Percentiles rank a stretch among this genome's conserved stretches.
phyloP scores from a whole-genome alignment of 2,329 filamentous ascomycete species.

The Alternaria sp. region DNA sequence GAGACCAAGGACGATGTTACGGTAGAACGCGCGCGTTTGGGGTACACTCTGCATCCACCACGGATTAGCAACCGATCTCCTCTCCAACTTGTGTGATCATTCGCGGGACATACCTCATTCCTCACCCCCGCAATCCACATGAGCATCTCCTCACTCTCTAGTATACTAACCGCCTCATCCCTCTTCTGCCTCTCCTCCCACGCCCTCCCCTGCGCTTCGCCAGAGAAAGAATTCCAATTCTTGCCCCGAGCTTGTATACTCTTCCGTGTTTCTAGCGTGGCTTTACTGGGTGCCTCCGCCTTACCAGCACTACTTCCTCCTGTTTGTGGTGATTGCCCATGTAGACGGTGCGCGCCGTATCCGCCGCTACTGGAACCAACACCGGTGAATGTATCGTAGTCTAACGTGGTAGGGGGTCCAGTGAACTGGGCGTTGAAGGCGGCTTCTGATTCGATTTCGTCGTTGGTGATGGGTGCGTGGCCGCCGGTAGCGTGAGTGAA shows the following conservation, averaged over 20 bases:
- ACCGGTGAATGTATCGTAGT: neutral
- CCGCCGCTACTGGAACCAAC: neutral
- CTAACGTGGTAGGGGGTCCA: neutral
- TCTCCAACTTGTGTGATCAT: neutral
- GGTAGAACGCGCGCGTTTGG: constrained; percentile 40
- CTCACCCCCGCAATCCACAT: constrained; percentile 41
- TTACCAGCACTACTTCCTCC: neutral
- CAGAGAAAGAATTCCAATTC: neutral
- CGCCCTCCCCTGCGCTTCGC: neutral
- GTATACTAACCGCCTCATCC: constrained; percentile 38
- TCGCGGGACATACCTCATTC: constrained; percentile 39
- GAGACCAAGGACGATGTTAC: constrained; percentile 31
- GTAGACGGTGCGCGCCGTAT: neutral
- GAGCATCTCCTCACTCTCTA: constrained; percentile 47
- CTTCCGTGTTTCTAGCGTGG: constrained; percentile 31
- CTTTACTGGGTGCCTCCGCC: neutral
- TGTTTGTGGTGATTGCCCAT: neutral
- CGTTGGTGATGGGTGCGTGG: neutral
- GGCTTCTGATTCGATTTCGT: neutral
- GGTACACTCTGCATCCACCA: constrained; percentile 28
- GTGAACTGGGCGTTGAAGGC: neutral
- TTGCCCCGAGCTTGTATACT: constrained; percentile 35
- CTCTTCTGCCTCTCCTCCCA: constrained; percentile 32
- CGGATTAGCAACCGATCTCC: neutral
- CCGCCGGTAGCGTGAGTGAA: neutral